Conservation (phyloP, 371 early-diverging fungal species). For the Catenaria anguillulae region DNA sequence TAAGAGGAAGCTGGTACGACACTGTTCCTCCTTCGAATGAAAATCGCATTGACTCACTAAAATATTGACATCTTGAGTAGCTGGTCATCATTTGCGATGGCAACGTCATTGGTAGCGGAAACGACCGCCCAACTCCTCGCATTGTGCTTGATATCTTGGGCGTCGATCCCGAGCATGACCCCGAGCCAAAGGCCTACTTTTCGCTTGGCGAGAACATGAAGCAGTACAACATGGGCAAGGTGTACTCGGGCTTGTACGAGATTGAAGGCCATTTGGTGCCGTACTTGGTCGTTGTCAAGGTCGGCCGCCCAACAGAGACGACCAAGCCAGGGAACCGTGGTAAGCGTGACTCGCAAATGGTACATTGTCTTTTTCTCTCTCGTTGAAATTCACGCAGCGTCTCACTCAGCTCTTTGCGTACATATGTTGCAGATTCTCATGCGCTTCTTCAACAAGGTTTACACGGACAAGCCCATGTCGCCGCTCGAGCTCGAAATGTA, state of each 20-base stretch:
- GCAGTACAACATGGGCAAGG: constrained; percentile 58
- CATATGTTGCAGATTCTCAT: too few relatives aligned
- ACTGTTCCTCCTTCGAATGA: too few relatives aligned
- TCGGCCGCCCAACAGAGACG: constrained; percentile 52
- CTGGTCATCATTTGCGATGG: constrained; percentile 84
- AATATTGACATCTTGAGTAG: too few relatives aligned
- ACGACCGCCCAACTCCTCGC: constrained; percentile 75
- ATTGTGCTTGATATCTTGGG: constrained; percentile 74
- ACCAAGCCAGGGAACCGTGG: constrained; percentile 71
- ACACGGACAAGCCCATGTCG: constrained; percentile 48
- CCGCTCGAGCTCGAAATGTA: constrained; percentile 88
- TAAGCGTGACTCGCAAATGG: constrained; percentile 71
- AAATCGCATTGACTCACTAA: too few relatives aligned
- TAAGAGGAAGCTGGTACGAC: constrained; percentile 85
- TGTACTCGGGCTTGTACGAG: constrained; percentile 79
- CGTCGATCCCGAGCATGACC: constrained; percentile 43
- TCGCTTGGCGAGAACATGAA: constrained; percentile 49
- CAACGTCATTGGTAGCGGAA: constrained; percentile 81
- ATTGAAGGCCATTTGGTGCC: constrained; percentile 65
- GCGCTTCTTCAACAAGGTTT: constrained; percentile 59
- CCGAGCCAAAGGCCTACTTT: constrained; percentile 37
- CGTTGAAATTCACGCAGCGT: too few relatives aligned
- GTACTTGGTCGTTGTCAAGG: constrained; percentile 67
- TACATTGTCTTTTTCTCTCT: too few relatives aligned
- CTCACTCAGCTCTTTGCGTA: too few relatives aligned